Evolutionary conservation across 345 rosid genomes (phyloP), one percentile per base, ranked within the genome.

Genomic region (Rhizophora apiculata): DNA sequence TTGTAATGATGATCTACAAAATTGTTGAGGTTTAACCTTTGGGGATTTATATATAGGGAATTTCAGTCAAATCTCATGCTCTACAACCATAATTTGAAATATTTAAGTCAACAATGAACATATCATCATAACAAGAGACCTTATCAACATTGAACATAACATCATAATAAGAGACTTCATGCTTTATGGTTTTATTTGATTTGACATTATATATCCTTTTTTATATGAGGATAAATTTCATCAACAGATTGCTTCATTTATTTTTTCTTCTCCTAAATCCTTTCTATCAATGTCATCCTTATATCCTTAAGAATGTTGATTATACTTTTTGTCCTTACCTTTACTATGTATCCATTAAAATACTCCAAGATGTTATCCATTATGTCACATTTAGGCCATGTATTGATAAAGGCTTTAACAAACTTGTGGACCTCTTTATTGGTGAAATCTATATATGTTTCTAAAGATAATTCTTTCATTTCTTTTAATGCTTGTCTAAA

Each of bases 181-280:
- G 18, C 9, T 19, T 1, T 10, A 26, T 5, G 6, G 1, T 31
- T 1, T 0, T n/a, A 60, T 5, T 60, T 1, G 36, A 16, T 15
- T 27, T 18, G 8, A 19, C 0, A 0, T 0, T 24, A 3, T 24
- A 31, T 1, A 27, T 9, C n/a, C 2, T n/a, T 53, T 20, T 1
- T 53, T 13, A 53, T 53, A 1, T 0, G 0, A 53, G 26, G 57
- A 9, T 0, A 53, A n/a, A 53, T 1, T 0, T 1, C 11, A 53
- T 22, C 26, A n/a, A 6, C 2, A 19, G 8, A 19, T 13, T 20
- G 8, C 4, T 19, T 0, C 10, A 53, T 53, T 2, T n/a, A 6
- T 1, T n/a, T 20, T 20, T 4, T 52, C 18, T 53, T 53, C 0
- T n/a, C 9, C 9, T 3, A 0, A 8, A 60, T 27, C 9, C 63